phyloP scores from a whole-genome alignment of 305 asterid species.

The Fraxinus albicans region DNA sequence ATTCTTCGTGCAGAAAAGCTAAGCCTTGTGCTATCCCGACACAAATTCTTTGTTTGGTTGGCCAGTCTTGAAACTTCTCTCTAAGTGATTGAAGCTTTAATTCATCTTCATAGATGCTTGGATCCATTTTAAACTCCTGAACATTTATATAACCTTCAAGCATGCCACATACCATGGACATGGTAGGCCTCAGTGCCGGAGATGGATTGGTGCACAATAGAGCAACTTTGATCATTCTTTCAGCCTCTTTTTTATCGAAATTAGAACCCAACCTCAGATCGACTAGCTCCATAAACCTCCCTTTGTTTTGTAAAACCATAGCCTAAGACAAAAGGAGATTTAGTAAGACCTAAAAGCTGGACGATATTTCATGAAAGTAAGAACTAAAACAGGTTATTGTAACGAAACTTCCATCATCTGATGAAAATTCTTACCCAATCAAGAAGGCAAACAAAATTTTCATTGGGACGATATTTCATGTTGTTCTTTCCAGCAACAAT shows the following conservation, averaged over 20 bases:
- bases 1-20: slow-evolving; percentile 57
- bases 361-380: not conserved
- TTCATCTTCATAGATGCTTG: slow-evolving; percentile 35
- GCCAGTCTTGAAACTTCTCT: slow-evolving; percentile 50
- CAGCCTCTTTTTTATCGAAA: slow-evolving; percentile 31
- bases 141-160: slow-evolving; percentile 42
- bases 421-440: slow-evolving; percentile 44
- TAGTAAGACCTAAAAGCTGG: too few relatives aligned
- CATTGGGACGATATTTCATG: slow-evolving; percentile 45
- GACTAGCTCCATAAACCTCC: slow-evolving; percentile 43
- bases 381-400: not conserved
- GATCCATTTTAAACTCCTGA: slow-evolving; percentile 41
- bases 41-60: slow-evolving; percentile 46
- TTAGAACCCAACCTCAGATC: slow-evolving; percentile 43
- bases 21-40: slow-evolving; percentile 53
- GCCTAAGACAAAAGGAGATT: slow-evolving; percentile 32
- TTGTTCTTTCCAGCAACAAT: slow-evolving; percentile 55
- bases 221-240: slow-evolving; percentile 45
- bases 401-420: not conserved
- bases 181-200: slow-evolving; percentile 60
- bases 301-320: slow-evolving; percentile 44
- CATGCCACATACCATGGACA: slow-evolving; percentile 54
- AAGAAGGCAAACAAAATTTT: slow-evolving; percentile 46
- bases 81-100: slow-evolving; percentile 44
- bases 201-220: slow-evolving; percentile 55